Conservation (phyloP, 768 basidiomycete genomes). For the Galerina marginata region DNA sequence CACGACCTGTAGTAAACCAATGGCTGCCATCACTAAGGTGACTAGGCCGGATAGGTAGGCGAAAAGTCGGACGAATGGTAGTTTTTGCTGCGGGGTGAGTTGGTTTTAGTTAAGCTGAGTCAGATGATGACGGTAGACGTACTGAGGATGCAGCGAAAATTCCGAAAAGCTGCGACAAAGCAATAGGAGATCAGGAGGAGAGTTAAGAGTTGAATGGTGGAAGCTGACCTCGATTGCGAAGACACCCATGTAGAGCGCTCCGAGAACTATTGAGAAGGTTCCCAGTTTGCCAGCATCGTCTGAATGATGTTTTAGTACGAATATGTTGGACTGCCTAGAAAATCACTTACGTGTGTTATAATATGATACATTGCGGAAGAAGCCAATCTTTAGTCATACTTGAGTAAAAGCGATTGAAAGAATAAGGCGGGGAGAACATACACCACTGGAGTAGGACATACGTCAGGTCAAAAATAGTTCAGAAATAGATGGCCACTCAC, state of each 20-base stretch:
- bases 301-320: slow-evolving; percentile 12
- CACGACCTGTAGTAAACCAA: slow-evolving; percentile 60
- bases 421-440: slow-evolving; percentile 25
- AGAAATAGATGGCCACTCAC: slow-evolving; percentile 46
- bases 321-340: not conserved
- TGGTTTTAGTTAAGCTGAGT: not conserved
- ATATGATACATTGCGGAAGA: slow-evolving; percentile 57
- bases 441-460: slow-evolving; percentile 29
- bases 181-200: not conserved
- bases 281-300: slow-evolving; percentile 52
- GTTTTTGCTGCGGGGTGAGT: slow-evolving; percentile 51
- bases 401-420: slow-evolving; percentile 7
- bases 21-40: slow-evolving; percentile 53
- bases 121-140: slow-evolving; percentile 27
- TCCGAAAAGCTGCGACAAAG: slow-evolving; percentile 46
- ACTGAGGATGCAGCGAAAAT: slow-evolving; percentile 56
- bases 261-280: slow-evolving; percentile 63
- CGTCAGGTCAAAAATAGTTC: not conserved
- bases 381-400: slow-evolving; percentile 52
- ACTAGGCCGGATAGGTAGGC: slow-evolving; percentile 54
- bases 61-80: slow-evolving; percentile 58
- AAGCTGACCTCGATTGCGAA: slow-evolving; percentile 51
- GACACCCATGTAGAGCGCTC: slow-evolving; percentile 57
- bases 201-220: not conserved
- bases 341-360: slow-evolving; percentile 52